These are phyloP conservation scores for Coelastrella sp. DNA, from an alignment of 139 green algal genomes.

Conservation along the genomic window DNA sequence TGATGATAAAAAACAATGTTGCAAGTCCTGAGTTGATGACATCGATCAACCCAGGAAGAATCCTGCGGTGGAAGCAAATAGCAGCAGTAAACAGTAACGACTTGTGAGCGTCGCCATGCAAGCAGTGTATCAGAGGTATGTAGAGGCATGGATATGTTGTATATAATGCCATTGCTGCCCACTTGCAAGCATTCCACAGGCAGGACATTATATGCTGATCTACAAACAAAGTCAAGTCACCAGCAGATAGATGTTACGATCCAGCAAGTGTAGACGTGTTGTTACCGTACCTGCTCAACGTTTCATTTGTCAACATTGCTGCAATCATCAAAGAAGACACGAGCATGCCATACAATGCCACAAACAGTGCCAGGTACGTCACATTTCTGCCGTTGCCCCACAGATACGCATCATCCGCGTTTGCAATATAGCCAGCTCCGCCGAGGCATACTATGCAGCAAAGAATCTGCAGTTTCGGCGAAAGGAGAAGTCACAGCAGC, in stretches of 20 bases:
- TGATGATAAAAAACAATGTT: conserved; percentile 6
- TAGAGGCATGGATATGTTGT: too few species aligned
- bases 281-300: not conserved
- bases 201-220: too few species aligned
- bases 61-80: not conserved
- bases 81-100: not conserved
- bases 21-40: not conserved
- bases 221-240: not conserved
- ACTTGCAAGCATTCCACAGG: too few species aligned
- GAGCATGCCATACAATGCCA: not conserved
- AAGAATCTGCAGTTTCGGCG: not conserved
- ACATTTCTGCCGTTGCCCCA: not conserved
- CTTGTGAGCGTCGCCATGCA: too few species aligned
- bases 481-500: not conserved
- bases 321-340: conserved; percentile 1
- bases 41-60: not conserved
- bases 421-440: not conserved
- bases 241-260: not conserved
- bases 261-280: not conserved
- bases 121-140: too few species aligned
- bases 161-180: too few species aligned
- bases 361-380: conserved; percentile 12
- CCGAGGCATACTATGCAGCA: conserved; percentile 7
- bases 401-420: not conserved
- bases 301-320: not conserved